Percentiles rank a stretch among this genome's conserved stretches.
Conservation (phyloP, 768 basidiomycete species). For the Porpolomopsis calyptriformis region DNA sequence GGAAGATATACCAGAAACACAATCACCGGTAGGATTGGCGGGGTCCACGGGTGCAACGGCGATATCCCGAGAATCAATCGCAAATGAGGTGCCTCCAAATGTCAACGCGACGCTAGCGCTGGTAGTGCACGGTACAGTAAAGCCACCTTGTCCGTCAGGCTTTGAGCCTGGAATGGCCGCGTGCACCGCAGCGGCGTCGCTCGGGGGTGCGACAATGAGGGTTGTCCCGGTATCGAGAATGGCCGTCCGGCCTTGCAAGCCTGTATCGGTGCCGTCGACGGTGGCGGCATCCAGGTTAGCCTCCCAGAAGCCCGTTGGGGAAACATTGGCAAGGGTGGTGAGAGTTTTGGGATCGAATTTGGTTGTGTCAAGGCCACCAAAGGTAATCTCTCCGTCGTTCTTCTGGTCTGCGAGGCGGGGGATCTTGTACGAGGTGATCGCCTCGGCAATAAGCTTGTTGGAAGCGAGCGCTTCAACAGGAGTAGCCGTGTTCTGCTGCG, state of each 20-base stretch:
- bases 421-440: conserved; percentile 75
- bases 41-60: conserved; percentile 43
- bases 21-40: conserved; percentile 47
- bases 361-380: conserved; percentile 58
- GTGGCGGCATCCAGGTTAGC: conserved; percentile 46
- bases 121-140: conserved; percentile 42
- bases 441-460: conserved; percentile 43
- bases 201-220: conserved; percentile 35
- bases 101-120: conserved; percentile 34
- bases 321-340: conserved; percentile 53
- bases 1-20: conserved; percentile 59
- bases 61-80: conserved; percentile 59
- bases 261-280: conserved; percentile 43
- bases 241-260: conserved; percentile 53
- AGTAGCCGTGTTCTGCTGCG: conserved; percentile 52
- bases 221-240: conserved; percentile 60
- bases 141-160: conserved; percentile 34
- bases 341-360: conserved; percentile 58
- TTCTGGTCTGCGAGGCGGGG: conserved; percentile 56
- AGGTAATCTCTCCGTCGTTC: conserved; percentile 75
- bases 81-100: conserved; percentile 36
- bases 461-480: conserved; percentile 62
- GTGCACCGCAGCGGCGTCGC: conserved; percentile 33
- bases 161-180: conserved; percentile 31
- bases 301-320: conserved; percentile 72